Evolutionary conservation across 371 early-diverging fungal genomes (phyloP).

Genomic region (Nosema granulosis): DNA sequence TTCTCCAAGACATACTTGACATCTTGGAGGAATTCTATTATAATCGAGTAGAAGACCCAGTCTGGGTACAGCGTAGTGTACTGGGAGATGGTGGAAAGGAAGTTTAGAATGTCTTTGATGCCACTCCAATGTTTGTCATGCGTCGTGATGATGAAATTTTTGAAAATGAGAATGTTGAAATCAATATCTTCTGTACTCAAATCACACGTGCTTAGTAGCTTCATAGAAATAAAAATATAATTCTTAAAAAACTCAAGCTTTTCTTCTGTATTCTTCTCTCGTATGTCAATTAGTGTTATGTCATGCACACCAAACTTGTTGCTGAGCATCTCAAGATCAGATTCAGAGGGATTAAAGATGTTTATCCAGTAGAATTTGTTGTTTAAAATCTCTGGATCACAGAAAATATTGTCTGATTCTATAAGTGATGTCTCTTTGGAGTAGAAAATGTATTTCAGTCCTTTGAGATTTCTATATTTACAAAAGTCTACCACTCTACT

Average conservation of each 20-base stretch:
- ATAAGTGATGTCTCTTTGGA: conserved; percentile 48
- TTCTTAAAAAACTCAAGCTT: conserved; percentile 64
- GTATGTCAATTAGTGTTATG: conserved; percentile 59
- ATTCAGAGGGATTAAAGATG: conserved; percentile 62
- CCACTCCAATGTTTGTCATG: conserved; percentile 65
- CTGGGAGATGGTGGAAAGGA: conserved; percentile 54
- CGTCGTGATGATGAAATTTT: conserved; percentile 63
- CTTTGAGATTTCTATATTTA: conserved; percentile 5
- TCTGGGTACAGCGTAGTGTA: conserved; percentile 58
- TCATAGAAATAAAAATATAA: conserved; percentile 63
- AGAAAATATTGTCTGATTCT: conserved; percentile 49
- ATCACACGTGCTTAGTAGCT: conserved; percentile 40
- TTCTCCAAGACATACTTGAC: conserved; percentile 51
- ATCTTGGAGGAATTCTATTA: conserved; percentile 66
- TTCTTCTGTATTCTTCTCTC: conserved; percentile 64
- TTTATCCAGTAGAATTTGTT: conserved; percentile 62
- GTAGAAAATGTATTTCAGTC: conserved; percentile 60
- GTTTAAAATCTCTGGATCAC: conserved; percentile 16
- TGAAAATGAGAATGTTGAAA: conserved; percentile 65
- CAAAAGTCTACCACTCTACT: conserved; percentile 4
- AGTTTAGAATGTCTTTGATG: conserved; percentile 63
- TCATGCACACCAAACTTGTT: conserved; percentile 58
- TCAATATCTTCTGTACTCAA: conserved; percentile 54
- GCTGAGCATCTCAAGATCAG: conserved; percentile 52
- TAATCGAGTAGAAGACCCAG: conserved; percentile 64